Conservation (phyloP, 2,329 filamentous ascomycete species). For the Verticillium albo-atrum region DNA sequence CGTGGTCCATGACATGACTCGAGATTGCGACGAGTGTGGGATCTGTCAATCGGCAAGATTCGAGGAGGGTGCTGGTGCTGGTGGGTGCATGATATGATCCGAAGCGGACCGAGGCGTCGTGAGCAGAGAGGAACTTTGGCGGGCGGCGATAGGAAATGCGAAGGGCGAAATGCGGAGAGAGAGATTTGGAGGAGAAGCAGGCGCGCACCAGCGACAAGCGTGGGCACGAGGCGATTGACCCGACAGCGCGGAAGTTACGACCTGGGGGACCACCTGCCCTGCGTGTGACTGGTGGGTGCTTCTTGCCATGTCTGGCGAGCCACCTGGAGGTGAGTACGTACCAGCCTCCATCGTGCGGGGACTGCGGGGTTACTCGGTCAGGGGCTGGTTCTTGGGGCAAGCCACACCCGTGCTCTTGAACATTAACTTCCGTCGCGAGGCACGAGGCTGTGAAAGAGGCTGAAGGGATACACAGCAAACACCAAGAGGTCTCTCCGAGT, state of each 20-base stretch:
- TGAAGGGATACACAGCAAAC: neutral
- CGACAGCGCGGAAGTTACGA: neutral
- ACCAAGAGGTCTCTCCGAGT: neutral
- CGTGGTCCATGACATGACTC: conserved; percentile 17
- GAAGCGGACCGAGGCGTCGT: neutral
- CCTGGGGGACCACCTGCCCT: neutral
- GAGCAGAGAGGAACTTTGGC: neutral
- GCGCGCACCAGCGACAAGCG: neutral
- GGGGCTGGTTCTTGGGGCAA: neutral
- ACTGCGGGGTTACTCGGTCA: neutral
- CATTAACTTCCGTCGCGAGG: neutral
- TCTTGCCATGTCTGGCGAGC: neutral
- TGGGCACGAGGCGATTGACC: neutral
- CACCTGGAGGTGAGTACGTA: neutral
- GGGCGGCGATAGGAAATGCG: neutral
- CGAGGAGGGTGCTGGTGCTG: neutral
- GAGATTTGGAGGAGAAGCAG: neutral
- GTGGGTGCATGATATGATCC: neutral
- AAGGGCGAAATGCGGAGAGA: too few species aligned
- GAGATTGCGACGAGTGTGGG: neutral
- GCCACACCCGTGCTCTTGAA: neutral
- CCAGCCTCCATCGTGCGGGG: neutral
- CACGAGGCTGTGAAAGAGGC: neutral
- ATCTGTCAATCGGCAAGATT: neutral
- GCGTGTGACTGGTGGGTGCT: neutral